A percentile compares a stretch with the other conserved stretches of the same genome.
These are phyloP conservation scores for Aspergillus brasiliensis DNA, from an alignment of 2,329 filamentous ascomycete genomes.

Conservation along the genomic window DNA sequence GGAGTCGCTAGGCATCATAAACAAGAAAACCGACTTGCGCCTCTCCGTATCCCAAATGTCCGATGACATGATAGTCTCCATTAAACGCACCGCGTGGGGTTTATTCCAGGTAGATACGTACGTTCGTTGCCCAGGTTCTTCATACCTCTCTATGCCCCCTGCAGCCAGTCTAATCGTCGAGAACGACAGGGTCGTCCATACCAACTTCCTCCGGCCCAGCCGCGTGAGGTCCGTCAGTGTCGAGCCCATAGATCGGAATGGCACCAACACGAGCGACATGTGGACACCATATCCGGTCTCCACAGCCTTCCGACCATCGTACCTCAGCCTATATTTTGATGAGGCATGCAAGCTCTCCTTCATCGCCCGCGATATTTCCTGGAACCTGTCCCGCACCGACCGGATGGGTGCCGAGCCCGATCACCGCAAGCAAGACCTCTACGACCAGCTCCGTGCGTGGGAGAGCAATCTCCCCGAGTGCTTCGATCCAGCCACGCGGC, in stretches of 20 bases:
- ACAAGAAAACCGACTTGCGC: constrained; percentile 12
- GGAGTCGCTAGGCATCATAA: constrained; percentile 26
- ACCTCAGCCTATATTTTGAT: constrained; percentile 23
- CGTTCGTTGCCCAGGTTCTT: not conserved
- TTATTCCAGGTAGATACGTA: constrained; percentile 34
- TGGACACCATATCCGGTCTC: constrained; percentile 22
- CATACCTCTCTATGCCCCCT: not conserved
- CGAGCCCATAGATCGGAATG: constrained; percentile 14
- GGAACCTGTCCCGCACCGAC: not conserved
- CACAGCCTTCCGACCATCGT: constrained; percentile 8
- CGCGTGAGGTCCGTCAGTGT: constrained; percentile 18
- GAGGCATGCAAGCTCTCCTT: constrained; percentile 22
- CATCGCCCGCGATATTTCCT: constrained; percentile 23
- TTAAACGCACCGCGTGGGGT: constrained; percentile 27
- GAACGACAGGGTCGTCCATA: constrained; percentile 20
- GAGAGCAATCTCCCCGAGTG: constrained; percentile 8
- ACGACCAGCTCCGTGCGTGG: constrained; percentile 18
- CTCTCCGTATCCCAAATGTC: constrained; percentile 20
- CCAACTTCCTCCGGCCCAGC: constrained; percentile 23
- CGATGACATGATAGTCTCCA: constrained; percentile 25
- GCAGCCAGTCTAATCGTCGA: not conserved
- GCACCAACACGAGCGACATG: not conserved
- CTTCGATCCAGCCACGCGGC: constrained; percentile 4
- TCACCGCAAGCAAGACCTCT: constrained; percentile 14
- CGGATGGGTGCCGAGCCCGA: not conserved